Evolutionary conservation across 805 yeast genomes (phyloP), one percentile per base, ranked within the genome.

Genomic region (Schwanniomyces pseudopolymorphus): DNA sequence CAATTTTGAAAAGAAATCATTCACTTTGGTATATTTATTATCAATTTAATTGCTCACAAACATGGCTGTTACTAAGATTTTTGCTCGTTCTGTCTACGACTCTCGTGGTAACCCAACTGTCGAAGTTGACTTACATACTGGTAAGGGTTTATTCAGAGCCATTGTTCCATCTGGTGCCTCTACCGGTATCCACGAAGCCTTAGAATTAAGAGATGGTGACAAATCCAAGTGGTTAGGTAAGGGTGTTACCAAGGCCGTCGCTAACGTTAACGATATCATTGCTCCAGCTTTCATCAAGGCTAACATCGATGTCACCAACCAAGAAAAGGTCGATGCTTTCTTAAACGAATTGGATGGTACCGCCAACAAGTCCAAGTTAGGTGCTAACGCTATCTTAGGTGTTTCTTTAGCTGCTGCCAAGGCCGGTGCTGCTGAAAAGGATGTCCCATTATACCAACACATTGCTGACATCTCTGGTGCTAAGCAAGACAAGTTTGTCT

Each of bases 61-160:
- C 70, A 89, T 89, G 96, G 86, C 96, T 62, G 82, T 89, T 66
- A 73, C 88, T 60, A 91, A 92, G 77, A 78, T 91, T 63, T 84
- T 80, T 75, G 88, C 98, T 66, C 91, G 99, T 80, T 87, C 84
- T 83, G 96, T 92, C 77, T 92, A 94, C 86, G 99, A 92, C 80
- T 92, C 98, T 65, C 89, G 99, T 80, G 98, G 98, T 79, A 94
- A 92, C 85, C 99, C 99, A 79, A 92, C 99, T 62, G 99, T 94
- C 64, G 98, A 94, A 84, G 98, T 94, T 61, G 98, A 94, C 69
- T 67, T 92, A 65, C 79, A 86, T 82, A 92, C 99, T 68, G 92
- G 80, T 55, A 83, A 87, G 68, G 99, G 99, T 68, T 64, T 82
- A 57, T 91, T 89, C 95, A 87, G 97, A 77, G 83, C 98, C 60